Conservation (phyloP, 129 eudicot genomes). For the Arctium lappa region DNA sequence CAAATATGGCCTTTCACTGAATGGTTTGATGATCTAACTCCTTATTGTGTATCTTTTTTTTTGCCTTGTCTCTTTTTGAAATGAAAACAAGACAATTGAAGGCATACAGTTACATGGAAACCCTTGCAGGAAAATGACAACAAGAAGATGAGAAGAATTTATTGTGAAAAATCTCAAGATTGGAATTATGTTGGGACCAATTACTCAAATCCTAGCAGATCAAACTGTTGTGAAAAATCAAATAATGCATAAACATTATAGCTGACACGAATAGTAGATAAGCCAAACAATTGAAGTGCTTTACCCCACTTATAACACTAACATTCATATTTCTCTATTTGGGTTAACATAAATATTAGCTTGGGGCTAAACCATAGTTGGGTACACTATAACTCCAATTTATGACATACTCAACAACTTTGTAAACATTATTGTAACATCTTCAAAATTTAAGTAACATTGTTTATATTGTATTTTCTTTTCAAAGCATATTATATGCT, state of each 20-base stretch:
- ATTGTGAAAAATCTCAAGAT: neutral
- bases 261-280: neutral
- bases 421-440: neutral
- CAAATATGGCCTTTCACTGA: neutral
- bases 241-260: constrained; percentile 3
- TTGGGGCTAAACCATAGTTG: neutral
- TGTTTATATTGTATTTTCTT: neutral
- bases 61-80: neutral
- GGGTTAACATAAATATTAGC: neutral
- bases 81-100: neutral
- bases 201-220: neutral
- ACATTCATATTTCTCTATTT: neutral
- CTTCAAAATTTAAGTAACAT: neutral
- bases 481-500: neutral
- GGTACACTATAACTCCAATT: neutral
- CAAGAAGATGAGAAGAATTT: neutral
- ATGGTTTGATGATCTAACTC: neutral
- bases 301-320: neutral
- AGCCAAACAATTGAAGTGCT: neutral
- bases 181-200: neutral
- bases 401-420: neutral
- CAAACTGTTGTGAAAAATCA: neutral
- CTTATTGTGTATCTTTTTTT: neutral
- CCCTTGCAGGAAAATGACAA: neutral
- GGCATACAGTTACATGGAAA: neutral